These are phyloP conservation scores for Talaromyces sp. DNA, from an alignment of 2,329 filamentous ascomycete species.

Conservation along the genomic window DNA sequence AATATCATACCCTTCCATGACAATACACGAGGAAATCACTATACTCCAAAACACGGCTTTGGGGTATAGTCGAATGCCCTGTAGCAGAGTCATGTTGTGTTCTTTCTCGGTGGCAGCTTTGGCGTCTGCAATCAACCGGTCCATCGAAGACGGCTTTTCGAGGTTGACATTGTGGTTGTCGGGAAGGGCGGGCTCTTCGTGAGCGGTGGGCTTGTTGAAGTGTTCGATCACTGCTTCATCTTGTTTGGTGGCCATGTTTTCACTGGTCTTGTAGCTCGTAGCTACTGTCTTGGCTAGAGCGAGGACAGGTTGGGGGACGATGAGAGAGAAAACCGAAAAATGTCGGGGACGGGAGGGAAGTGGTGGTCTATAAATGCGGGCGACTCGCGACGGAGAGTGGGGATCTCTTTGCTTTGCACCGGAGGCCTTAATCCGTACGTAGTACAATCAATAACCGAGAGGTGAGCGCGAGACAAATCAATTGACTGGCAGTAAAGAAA, in stretches of 20 bases:
- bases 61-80: conserved; percentile 78
- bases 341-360: neutral
- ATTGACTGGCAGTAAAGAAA: neutral
- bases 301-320: neutral
- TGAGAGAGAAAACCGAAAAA: neutral
- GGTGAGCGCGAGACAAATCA: neutral
- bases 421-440: neutral
- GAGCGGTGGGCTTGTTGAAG: neutral
- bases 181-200: neutral
- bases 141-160: conserved; percentile 26
- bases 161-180: neutral
- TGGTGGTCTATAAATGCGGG: conserved; percentile 2
- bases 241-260: neutral
- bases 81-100: conserved; percentile 65
- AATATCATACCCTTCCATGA: conserved; percentile 88
- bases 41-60: conserved; percentile 82
- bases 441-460: neutral
- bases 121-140: conserved; percentile 39
- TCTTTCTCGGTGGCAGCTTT: conserved; percentile 45
- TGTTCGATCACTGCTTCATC: neutral
- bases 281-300: neutral
- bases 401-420: neutral
- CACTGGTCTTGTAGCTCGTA: neutral
- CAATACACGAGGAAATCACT: conserved; percentile 83
- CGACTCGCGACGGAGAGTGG: neutral